Percentiles rank a stretch among this genome's conserved stretches.
Conservation (phyloP, 2,329 filamentous ascomycete genomes). For the Colletotrichum phormii region DNA sequence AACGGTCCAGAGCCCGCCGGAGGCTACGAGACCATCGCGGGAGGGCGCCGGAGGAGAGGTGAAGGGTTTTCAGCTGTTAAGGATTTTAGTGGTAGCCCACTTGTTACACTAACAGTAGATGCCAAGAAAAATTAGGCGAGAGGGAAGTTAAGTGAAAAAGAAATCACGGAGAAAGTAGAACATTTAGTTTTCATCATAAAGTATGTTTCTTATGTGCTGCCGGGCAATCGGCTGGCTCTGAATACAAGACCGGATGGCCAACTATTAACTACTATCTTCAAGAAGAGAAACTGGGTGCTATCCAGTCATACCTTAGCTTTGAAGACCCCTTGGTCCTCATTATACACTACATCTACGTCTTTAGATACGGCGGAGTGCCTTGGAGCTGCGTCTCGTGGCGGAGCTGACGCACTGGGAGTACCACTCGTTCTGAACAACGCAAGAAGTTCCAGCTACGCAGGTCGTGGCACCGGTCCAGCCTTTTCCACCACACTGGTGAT, state of each 20-base stretch:
- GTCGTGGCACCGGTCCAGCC: slow-evolving; percentile 41
- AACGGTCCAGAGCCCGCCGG: too few species aligned
- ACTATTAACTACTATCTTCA: not conserved
- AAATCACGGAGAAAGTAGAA: not conserved
- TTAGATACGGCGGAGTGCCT: slow-evolving; percentile 1
- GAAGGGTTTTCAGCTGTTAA: too few species aligned
- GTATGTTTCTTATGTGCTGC: not conserved
- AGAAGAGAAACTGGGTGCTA: not conserved
- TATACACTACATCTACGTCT: not conserved
- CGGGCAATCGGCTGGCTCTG: not conserved
- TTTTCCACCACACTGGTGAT: slow-evolving; percentile 43
- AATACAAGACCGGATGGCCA: not conserved
- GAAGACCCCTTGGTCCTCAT: not conserved
- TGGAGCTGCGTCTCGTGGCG: slow-evolving; percentile 29
- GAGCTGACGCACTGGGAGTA: slow-evolving; percentile 68
- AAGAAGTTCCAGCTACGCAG: slow-evolving; percentile 40
- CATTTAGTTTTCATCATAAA: not conserved
- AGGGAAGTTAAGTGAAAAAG: too few species aligned
- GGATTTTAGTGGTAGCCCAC: too few species aligned
- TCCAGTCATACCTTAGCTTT: not conserved
- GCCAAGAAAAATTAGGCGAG: too few species aligned
- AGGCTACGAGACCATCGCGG: too few species aligned
- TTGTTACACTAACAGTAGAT: too few species aligned
- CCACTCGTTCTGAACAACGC: slow-evolving; percentile 42
- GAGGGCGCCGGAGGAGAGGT: too few species aligned